Base-by-base conservation (phyloP, 1,139 yeast genomes). In the Geotrichum restrictum region DNA sequence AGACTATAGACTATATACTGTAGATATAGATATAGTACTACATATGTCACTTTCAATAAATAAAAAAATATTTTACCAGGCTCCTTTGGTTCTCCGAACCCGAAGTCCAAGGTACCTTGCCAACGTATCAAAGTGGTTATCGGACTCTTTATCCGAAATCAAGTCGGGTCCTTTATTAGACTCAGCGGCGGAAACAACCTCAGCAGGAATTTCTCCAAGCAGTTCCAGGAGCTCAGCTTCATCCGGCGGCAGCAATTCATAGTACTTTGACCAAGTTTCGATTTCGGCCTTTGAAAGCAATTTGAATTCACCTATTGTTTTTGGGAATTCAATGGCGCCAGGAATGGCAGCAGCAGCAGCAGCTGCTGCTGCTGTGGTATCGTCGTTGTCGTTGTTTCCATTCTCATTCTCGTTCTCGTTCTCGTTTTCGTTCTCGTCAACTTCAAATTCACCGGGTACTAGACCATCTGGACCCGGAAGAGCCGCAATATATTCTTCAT, bases 381-480 rank as follows among this genome's bases (percentile, higher is more conserved):
- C n/a, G 11, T 18, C 44, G 3, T 31, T 10, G 10, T n/a, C 43
- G 13, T 18, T 33, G 24, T 33, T 44, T 34, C 53, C 53, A n/a
- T n/a, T n/a, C n/a, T n/a, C n/a, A n/a, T n/a, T n/a, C n/a, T n/a
- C n/a, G n/a, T n/a, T n/a, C n/a, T n/a, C n/a, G n/a, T n/a, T n/a
- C 7, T 49, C 52, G 13, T 70, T 56, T 7, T 73, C 69, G 3
- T 70, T 70, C 1, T 71, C 69, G 5, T 55, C 57, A 11, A 52
- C 52, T 33, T 59, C 60, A 24, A 5, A 24, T 24, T 54, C 57
- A 14, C 51, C 55, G 1, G 91, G 87, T 40, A 74, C 74, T 44
- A 82, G 88, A 14, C 96, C 96, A 64, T 88, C 94, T 27, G 80
- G 75, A 60, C 83, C 84, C 6, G 85, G 80, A 51, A 82, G 64